A percentile compares a stretch with the other conserved stretches of the same genome.
phyloP scores from a whole-genome alignment of 1,139 yeast genomes.

The Kluyveromyces sp. region DNA sequence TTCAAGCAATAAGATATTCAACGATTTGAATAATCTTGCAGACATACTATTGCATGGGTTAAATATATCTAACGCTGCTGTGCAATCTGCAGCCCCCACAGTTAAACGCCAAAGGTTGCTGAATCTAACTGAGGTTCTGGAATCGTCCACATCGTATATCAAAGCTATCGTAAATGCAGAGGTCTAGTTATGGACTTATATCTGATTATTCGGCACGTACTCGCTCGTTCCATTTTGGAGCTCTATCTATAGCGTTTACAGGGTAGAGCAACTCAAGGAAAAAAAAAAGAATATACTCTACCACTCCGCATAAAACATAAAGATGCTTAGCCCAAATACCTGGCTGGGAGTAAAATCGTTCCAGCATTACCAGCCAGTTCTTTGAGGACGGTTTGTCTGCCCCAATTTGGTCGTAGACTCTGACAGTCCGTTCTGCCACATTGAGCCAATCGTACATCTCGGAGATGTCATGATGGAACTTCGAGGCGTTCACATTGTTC shows the following conservation, averaged over 20 bases:
- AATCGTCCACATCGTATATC: not conserved
- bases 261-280: too few relatives aligned
- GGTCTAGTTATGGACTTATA: not conserved
- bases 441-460: conserved; percentile 90
- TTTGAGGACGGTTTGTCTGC: conserved; percentile 29
- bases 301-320: conserved; percentile 69
- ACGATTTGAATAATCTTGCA: conserved; percentile 1
- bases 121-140: not conserved
- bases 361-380: conserved; percentile 47
- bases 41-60: not conserved
- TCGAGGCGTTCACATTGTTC: conserved; percentile 59
- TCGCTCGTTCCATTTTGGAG: conserved; percentile 60
- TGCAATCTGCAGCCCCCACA: not conserved
- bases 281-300: conserved; percentile 66
- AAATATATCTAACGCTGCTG: not conserved
- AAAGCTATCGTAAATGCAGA: conserved; percentile 25
- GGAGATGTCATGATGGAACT: conserved; percentile 71
- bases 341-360: conserved; percentile 55
- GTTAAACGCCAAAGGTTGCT: not conserved
- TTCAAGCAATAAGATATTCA: conserved; percentile 3
- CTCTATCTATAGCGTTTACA: conserved; percentile 63
- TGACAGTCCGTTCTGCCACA: conserved; percentile 79
- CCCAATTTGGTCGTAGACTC: conserved; percentile 54
- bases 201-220: not conserved
- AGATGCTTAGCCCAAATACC: conserved; percentile 83